These are phyloP conservation scores for Paratinospora sagittata DNA, from an alignment of 164 flowering plant species.

Conservation along the genomic window DNA sequence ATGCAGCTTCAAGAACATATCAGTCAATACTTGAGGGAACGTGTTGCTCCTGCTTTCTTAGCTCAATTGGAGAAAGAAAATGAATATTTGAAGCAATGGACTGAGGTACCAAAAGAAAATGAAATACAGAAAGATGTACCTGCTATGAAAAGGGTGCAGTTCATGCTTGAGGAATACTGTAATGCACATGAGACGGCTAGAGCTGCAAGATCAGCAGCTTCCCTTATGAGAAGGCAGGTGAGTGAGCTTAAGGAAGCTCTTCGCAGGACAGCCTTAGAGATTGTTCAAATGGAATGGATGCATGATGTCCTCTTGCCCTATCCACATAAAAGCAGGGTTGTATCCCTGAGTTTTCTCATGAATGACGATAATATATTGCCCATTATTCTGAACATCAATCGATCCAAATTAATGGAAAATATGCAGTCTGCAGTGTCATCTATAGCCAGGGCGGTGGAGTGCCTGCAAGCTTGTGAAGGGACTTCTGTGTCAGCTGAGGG, in stretches of 20 bases:
- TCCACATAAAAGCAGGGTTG: slow-evolving; percentile 37
- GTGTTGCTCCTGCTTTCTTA: slow-evolving; percentile 55
- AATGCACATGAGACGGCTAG: slow-evolving; percentile 87
- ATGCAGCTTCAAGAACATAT: slow-evolving; percentile 62
- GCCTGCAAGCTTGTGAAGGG: slow-evolving; percentile 71
- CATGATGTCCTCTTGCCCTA: slow-evolving; percentile 40
- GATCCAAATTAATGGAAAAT: slow-evolving; percentile 65
- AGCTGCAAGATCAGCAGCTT: slow-evolving; percentile 80
- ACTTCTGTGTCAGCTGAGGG: slow-evolving; percentile 76
- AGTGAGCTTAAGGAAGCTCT: slow-evolving; percentile 66
- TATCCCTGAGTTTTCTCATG: slow-evolving; percentile 40
- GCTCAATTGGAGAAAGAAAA: slow-evolving; percentile 55
- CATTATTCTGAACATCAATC: slow-evolving; percentile 44
- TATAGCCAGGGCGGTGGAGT: slow-evolving; percentile 57
- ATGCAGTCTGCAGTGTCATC: slow-evolving; percentile 56
- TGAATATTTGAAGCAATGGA: slow-evolving; percentile 44
- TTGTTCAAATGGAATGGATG: slow-evolving; percentile 90
- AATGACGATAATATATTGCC: slow-evolving; percentile 46
- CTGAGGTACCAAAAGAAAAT: slow-evolving; percentile 37
- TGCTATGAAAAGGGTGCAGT: slow-evolving; percentile 53
- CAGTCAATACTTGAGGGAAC: slow-evolving; percentile 53
- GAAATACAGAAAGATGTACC: slow-evolving; percentile 39
- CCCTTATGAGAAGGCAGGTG: slow-evolving; percentile 61
- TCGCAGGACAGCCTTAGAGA: slow-evolving; percentile 59
- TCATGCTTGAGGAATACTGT: slow-evolving; percentile 87